Percentiles rank a stretch among this genome's conserved stretches.
Conservation (phyloP, 1,284 basidiomycete genomes). For the Austroboletus rostrupii region DNA sequence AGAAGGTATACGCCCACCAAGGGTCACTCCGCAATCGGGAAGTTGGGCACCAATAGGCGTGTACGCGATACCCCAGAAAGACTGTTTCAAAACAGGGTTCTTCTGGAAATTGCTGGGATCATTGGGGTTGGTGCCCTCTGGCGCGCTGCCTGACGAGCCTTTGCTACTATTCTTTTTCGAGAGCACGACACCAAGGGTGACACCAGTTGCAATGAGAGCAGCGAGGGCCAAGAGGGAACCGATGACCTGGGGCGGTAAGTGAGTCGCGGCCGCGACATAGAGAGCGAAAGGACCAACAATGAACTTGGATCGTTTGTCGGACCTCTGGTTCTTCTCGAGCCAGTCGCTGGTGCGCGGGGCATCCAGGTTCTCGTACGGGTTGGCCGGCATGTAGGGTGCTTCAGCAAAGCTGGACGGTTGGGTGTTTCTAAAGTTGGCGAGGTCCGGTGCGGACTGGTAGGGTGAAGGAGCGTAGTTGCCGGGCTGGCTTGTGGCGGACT, state of each 20-base stretch:
- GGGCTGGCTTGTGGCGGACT: conserved; percentile 23
- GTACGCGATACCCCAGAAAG: conserved; percentile 75
- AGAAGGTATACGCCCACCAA: conserved; percentile 33
- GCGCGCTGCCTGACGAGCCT: conserved; percentile 13
- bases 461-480: conserved; percentile 30
- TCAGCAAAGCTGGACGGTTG: conserved; percentile 25
- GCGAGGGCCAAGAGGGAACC: conserved; percentile 28
- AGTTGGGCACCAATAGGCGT: conserved; percentile 56
- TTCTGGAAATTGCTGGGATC: conserved; percentile 66
- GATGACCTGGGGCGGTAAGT: conserved; percentile 27
- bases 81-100: conserved; percentile 56
- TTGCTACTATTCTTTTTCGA: conserved; percentile 26
- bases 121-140: conserved; percentile 42
- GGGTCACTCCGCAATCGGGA: conserved; percentile 46
- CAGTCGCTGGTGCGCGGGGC: conserved; percentile 28
- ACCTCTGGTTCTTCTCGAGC: conserved; percentile 28
- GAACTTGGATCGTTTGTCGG: conserved; percentile 31
- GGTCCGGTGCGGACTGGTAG: conserved; percentile 15
- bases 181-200: conserved; percentile 30
- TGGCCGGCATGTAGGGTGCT: conserved; percentile 27
- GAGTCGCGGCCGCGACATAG: background rate
- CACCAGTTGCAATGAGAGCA: conserved; percentile 28
- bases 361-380: conserved; percentile 25
- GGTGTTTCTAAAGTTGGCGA: conserved; percentile 20
- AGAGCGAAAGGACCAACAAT: conserved; percentile 25